Evolutionary conservation across 306 rosid species (phyloP).

Genomic region (Rubus idaeus): DNA sequence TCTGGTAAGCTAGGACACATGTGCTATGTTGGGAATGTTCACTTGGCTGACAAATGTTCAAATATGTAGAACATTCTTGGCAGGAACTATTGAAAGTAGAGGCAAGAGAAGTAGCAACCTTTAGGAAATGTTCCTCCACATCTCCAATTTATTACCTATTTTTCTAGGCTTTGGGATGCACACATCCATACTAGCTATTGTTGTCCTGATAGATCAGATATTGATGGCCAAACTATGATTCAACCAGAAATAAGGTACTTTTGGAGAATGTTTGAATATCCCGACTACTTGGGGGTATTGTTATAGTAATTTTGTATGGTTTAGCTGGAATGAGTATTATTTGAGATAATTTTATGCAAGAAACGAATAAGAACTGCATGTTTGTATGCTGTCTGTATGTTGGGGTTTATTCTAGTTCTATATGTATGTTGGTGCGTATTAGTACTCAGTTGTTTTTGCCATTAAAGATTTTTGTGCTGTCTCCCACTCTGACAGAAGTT

Average conservation of each 20-base stretch:
- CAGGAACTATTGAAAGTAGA: background rate
- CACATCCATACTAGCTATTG: background rate
- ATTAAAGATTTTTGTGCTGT: background rate
- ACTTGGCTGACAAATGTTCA: background rate
- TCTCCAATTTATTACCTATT: background rate
- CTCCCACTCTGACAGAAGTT: slow-evolving; percentile 12
- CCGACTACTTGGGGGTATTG: background rate
- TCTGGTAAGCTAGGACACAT: background rate
- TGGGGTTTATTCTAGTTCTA: background rate
- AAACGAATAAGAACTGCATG: background rate
- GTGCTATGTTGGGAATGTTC: background rate
- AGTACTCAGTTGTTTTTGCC: background rate
- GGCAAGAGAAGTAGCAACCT: background rate
- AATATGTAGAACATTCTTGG: background rate
- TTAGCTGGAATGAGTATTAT: background rate
- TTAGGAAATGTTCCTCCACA: background rate
- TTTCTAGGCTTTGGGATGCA: background rate
- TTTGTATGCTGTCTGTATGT: background rate
- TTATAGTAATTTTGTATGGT: background rate
- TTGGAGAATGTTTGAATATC: background rate
- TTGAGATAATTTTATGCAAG: background rate
- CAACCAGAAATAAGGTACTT: background rate
- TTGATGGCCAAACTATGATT: background rate
- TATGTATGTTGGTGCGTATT: background rate
- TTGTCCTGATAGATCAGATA: background rate